Conservation (phyloP, 2,329 filamentous ascomycete genomes). For the Dothistroma septosporum region DNA sequence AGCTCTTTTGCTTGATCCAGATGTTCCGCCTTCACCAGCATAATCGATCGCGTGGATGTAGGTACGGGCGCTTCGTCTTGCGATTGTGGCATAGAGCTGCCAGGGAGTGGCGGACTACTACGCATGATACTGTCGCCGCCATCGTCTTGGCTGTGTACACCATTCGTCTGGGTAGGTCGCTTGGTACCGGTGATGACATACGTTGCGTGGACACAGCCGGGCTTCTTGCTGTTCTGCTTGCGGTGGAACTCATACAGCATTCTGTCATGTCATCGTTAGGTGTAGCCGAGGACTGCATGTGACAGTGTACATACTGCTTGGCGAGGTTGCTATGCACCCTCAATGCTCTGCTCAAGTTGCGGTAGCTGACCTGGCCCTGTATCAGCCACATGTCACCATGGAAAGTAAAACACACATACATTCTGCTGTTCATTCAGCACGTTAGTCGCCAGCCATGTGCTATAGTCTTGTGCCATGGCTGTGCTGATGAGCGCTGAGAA, state of each 20-base stretch:
- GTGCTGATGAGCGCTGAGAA: background rate
- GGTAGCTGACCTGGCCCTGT: slow-evolving; percentile 70
- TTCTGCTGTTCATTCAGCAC: slow-evolving; percentile 71
- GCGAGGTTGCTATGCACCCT: slow-evolving; percentile 81
- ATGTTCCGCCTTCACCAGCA: slow-evolving; percentile 32
- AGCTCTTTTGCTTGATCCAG: slow-evolving; percentile 52
- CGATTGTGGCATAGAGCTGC: slow-evolving; percentile 53
- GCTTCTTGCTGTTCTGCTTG: slow-evolving; percentile 69
- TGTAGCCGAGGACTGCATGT: background rate
- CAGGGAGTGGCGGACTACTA: slow-evolving; percentile 63
- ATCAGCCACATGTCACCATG: slow-evolving; percentile 28
- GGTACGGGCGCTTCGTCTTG: slow-evolving; percentile 49
- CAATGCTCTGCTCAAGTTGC: slow-evolving; percentile 73
- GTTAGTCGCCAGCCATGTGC: slow-evolving; percentile 68
- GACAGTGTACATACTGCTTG: slow-evolving; percentile 64
- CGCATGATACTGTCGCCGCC: slow-evolving; percentile 65
- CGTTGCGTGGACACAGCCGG: slow-evolving; percentile 79
- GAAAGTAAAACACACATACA: slow-evolving; percentile 45
- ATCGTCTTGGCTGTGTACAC: slow-evolving; percentile 40
- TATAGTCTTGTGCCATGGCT: slow-evolving; percentile 53
- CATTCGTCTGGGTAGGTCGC: slow-evolving; percentile 40
- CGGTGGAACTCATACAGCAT: slow-evolving; percentile 85
- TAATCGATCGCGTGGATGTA: slow-evolving; percentile 37
- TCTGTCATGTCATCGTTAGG: slow-evolving; percentile 44
- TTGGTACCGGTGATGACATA: slow-evolving; percentile 77